These are phyloP conservation scores for Penicillium samsonianum DNA, from an alignment of 495 filamentous ascomycete genomes.

Conservation along the genomic window DNA sequence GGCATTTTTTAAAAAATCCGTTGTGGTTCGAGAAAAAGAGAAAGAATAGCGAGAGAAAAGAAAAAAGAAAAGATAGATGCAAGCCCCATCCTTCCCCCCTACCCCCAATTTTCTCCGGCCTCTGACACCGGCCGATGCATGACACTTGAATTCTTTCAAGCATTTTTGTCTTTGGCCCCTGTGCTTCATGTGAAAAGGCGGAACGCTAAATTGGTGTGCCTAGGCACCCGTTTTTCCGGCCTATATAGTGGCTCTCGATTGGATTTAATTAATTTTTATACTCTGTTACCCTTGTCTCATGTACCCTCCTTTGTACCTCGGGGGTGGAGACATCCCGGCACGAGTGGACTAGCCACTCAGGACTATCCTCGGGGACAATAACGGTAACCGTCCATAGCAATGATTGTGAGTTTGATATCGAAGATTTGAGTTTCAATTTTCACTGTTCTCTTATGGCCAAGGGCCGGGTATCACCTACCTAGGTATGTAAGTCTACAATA, in stretches of 20 bases:
- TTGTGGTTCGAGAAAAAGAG: not conserved
- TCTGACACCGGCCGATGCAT: constrained; percentile 12
- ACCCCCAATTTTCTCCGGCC: constrained; percentile 12
- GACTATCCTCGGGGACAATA: not conserved
- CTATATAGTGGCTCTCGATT: not conserved
- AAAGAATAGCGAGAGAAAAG: constrained; percentile 1
- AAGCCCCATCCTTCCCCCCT: not conserved
- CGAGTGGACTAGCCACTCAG: not conserved
- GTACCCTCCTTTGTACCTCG: not conserved
- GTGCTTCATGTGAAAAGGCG: constrained; percentile 14
- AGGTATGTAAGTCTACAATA: not conserved
- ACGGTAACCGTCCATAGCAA: not conserved
- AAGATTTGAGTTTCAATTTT: not conserved
- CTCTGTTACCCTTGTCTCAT: not conserved
- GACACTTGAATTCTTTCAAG: constrained; percentile 8
- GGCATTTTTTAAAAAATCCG: constrained; percentile 8
- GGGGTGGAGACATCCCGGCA: not conserved
- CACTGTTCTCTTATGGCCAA: not conserved
- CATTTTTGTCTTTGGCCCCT: not conserved
- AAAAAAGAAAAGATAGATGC: not conserved
- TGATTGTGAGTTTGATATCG: not conserved
- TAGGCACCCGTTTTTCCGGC: not conserved
- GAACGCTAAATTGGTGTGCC: constrained; percentile 4
- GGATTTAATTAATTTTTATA: not conserved
- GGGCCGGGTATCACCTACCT: constrained; percentile 10